Percentiles rank a stretch among this genome's conserved stretches.
Conservation (phyloP, 2,329 filamentous ascomycete genomes). For the Gliomastix tumulicola region DNA sequence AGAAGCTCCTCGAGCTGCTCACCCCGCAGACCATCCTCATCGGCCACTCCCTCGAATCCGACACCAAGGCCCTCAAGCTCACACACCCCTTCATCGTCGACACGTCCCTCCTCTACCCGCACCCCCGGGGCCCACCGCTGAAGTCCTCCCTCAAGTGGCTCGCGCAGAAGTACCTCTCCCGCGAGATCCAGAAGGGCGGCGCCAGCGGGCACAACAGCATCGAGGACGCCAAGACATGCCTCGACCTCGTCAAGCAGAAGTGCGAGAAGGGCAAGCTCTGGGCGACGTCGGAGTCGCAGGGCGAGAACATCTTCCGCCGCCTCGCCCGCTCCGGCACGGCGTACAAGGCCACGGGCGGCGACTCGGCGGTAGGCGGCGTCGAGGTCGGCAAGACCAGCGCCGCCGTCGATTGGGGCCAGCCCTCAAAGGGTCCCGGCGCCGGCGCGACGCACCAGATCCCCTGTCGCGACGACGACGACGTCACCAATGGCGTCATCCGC, state of each 20-base stretch:
- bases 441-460: constrained; percentile 50
- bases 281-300: constrained; percentile 71
- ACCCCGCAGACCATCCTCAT: constrained; percentile 67
- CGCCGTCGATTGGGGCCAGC: constrained; percentile 86
- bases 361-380: constrained; percentile 46
- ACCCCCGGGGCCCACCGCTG: constrained; percentile 80
- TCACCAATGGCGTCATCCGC: constrained; percentile 45
- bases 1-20: constrained; percentile 65
- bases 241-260: constrained; percentile 92
- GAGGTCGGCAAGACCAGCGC: constrained; percentile 58
- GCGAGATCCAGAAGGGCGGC: constrained; percentile 81
- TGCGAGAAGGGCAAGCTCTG: constrained; percentile 86
- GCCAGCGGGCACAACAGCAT: constrained; percentile 77
- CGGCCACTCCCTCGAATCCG: constrained; percentile 76
- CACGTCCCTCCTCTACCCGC: constrained; percentile 83
- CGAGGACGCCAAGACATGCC: constrained; percentile 84
- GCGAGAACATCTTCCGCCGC: constrained; percentile 85
- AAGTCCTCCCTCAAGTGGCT: constrained; percentile 91
- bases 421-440: constrained; percentile 49
- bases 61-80: constrained; percentile 76
- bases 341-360: constrained; percentile 55
- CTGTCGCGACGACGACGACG: constrained; percentile 53
- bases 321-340: constrained; percentile 57
- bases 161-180: constrained; percentile 73
- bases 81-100: constrained; percentile 93